phyloP scores from a whole-genome alignment of 1,139 yeast species.

The Taiozyma sp. region DNA sequence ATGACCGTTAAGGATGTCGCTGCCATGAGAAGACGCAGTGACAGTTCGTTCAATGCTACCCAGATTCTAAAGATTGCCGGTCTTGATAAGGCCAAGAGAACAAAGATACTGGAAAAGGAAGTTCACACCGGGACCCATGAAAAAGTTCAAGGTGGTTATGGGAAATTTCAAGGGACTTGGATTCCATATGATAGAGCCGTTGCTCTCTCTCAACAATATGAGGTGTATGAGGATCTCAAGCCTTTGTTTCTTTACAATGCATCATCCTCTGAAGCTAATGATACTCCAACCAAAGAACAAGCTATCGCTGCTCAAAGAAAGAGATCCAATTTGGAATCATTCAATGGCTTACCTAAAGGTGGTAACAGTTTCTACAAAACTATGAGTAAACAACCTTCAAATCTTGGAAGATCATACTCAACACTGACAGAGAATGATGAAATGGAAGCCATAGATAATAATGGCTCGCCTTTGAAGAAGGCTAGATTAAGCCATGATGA shows the following conservation, averaged over 20 bases:
- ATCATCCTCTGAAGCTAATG: conserved; percentile 43
- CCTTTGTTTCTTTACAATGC: conserved; percentile 61
- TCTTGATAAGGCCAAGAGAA: conserved; percentile 78
- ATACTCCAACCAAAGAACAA: conserved; percentile 56
- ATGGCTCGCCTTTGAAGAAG: conserved; percentile 35
- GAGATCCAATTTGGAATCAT: conserved; percentile 13
- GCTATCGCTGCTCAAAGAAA: conserved; percentile 34
- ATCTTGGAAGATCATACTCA: conserved; percentile 26
- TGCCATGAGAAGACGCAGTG: conserved; percentile 75
- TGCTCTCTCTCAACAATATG: conserved; percentile 54
- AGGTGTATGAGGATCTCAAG: conserved; percentile 53
- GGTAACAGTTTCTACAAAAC: conserved; percentile 12
- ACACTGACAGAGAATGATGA: conserved; percentile 33
- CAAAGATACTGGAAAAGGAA: conserved; percentile 80
- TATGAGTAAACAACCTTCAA: conserved; percentile 19
- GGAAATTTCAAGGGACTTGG: conserved; percentile 95
- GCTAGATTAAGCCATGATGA: conserved; percentile 17
- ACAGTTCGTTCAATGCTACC: conserved; percentile 88
- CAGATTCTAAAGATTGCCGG: conserved; percentile 86
- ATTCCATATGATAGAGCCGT: conserved; percentile 67
- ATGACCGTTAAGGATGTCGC: conserved; percentile 65
- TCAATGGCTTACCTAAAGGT: conserved; percentile 1
- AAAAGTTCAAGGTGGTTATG: conserved; percentile 94
- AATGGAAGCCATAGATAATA: conserved; percentile 20
- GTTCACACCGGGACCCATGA: conserved; percentile 84